Evolutionary conservation across 176 grass and related monocot genomes (phyloP), one percentile per base, ranked within the genome.

Genomic region (Musa beccarii): DNA sequence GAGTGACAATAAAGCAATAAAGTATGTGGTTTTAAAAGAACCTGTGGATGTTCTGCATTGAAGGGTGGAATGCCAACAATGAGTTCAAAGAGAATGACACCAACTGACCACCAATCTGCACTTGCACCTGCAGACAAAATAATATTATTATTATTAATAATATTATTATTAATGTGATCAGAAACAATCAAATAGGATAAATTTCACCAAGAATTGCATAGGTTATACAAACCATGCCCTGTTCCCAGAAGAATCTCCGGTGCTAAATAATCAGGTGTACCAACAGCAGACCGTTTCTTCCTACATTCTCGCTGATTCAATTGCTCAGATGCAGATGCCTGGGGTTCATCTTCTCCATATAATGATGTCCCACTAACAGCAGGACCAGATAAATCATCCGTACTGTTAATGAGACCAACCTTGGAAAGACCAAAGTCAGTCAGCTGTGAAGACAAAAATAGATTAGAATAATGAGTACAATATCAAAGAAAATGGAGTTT

Each of bases 51-150:
- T 87, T 91, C 96, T 54, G 96, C 96, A 75, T 99, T 99, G 77
- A 99, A 99, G 15, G 96, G 96, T 79, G 96, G 96, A 86, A 99
- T 92, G 75, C 96, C 96, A 79, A 99, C 96, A 88, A 99, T 91
- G 49, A 99, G 83, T 72, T 99, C 96, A 84, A 99, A 99, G 74
- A 99, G 89, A 87, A 99, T 95, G 43, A 95, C 87, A 75, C 96
- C 96, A 75, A 99, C 91, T 56, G 96, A 99, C 96, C 96, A 99
- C 96, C 96, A 99, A 99, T 99, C 96, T 49, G 96, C 96, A 86
- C 96, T 99, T 77, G 86, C 81, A 91, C 91, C 96, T 99, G 85
- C 21, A 79, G 56, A 51, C 68, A 78, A 6, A 28, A 28, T 28
- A 28, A 28, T 28, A 28, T 2, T 28, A 28, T 22, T 26, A 29